Evolutionary conservation across 306 rosid species (phyloP), one percentile per base, ranked within the genome.

Genomic region (Cucurbita moschata): DNA sequence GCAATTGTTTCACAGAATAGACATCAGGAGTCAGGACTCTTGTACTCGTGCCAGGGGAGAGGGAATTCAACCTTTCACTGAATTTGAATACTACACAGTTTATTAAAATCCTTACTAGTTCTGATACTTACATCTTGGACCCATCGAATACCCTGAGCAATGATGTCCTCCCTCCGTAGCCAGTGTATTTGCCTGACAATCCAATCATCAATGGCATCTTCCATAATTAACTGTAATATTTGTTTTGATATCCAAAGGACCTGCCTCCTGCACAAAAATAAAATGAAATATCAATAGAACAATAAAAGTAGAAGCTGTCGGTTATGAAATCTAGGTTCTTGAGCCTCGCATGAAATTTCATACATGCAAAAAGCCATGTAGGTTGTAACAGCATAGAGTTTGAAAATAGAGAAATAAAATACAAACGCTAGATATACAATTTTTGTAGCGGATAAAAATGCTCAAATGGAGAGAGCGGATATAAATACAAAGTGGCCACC

Each of bases 191-290:
- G 96, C 74, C 89, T 84, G 77, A 87, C 68, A 77, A 95, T 95
- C 86, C 90, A 95, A 78, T 95, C 99, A 82, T 95, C 99, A 82
- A 95, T 82, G 63, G 99, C 97, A 78, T 95, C 99, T 58, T 91
- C 96, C 99, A 95, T 91, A 77, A 90, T 81, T 69, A 95, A 81
- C 78, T 95, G 99, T 74, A 91, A 75, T 77, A 95, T 91, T 82
- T 95, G 99, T 82, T 95, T 95, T 47, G 99, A 95, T 78, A 95
- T 95, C 99, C 99, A 95, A 83, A 88, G 86, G 83, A 91, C 99
- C 73, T 95, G 99, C 83, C 99, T 79, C 78, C 99, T 91, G 93
- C 81, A 85, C 63, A 19, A 78, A 73, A 61, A 62, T 30, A n/a
- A 62, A 47, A 75, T 46, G 56, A 54, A 53, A 53, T 47, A n/a